Evolutionary conservation across 192 early-diverging fungal species (phyloP).

Genomic region (Mortierella antarctica): DNA sequence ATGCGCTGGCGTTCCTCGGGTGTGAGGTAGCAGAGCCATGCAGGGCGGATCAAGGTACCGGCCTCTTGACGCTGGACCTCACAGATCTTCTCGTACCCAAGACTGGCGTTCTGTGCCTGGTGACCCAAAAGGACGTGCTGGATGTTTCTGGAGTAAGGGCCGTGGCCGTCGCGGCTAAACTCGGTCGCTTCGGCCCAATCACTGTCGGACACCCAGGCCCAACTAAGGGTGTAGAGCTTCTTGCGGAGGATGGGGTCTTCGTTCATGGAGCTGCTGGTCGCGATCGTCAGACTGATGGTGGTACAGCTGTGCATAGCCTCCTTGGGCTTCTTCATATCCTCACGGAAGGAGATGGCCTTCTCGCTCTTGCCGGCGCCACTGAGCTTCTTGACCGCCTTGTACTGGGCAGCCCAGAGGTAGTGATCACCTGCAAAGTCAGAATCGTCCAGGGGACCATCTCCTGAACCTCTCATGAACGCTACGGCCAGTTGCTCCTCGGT

Average conservation of each 20-base stretch:
- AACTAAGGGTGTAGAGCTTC: too few relatives aligned
- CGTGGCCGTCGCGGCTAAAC: too few relatives aligned
- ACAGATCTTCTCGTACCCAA: too few relatives aligned
- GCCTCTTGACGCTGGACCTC: neutral
- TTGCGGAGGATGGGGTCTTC: neutral
- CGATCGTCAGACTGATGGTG: neutral
- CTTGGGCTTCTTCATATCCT: neutral
- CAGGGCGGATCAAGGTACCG: neutral
- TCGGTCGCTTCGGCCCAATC: too few relatives aligned
- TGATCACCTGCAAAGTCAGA: neutral
- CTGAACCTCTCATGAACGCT: neutral
- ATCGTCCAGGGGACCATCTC: neutral
- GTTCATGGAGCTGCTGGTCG: neutral
- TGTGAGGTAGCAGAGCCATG: neutral
- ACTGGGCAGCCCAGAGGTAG: neutral
- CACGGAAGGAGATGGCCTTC: neutral
- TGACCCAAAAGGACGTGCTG: too few relatives aligned
- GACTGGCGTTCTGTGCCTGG: too few relatives aligned
- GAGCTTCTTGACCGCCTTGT: neutral
- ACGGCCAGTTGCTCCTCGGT: neutral
- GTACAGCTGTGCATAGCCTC: slow-evolving; percentile 1
- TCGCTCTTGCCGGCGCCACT: neutral
- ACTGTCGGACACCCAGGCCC: too few relatives aligned
- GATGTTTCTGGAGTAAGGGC: too few relatives aligned
- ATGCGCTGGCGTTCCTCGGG: neutral